Base-by-base conservation (phyloP, 495 filamentous ascomycete species). In the Podospora fimiseda region DNA sequence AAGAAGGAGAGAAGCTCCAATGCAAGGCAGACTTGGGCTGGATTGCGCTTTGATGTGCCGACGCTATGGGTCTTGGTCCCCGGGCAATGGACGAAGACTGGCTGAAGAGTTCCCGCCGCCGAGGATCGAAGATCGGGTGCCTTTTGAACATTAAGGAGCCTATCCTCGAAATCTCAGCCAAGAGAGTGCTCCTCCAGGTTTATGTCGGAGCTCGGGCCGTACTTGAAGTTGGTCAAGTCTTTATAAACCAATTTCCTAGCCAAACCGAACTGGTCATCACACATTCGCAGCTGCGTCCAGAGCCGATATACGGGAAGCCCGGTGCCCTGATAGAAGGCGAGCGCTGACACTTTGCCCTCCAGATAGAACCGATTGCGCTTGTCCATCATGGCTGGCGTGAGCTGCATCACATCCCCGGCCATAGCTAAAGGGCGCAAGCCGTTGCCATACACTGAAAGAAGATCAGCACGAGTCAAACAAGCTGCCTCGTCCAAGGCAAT, bases 401-500 rank as follows among this genome's bases (percentile, higher is more conserved):
- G 45, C 45, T 61, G 45, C 48, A 36, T 30, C 7, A 41, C 37
- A 22, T 58, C 52, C 11, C 59, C 55, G 3, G 21, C 52, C 11
- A 61, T 14, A 39, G 50, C 2, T 22, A 43, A 23, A 3, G 52
- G 59, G 16, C 48, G 18, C 1, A 58, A 40, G 9, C 52, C 53
- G 18, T 61, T 61, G 21, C 59, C 59, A 48, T 49, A 61, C 6
- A 61, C 43, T 9, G 1, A 37, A 21, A 11, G 22, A 0, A 61
- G 43, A 30, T 61, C 52, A 15, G 55, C 38, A 13, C 49, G 43
- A 45, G 46, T 33, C 27, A 58, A 52, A 18, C 30, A 50, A 30
- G 39, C 52, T 1, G 52, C 59, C 36, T 61, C 52, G 16, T 61
- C 55, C 2, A 61, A 40, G 1, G 52, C 49, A 40, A 79, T 50